Evolutionary conservation across 306 rosid species (phyloP).

Genomic region (Dryas drummondii): DNA sequence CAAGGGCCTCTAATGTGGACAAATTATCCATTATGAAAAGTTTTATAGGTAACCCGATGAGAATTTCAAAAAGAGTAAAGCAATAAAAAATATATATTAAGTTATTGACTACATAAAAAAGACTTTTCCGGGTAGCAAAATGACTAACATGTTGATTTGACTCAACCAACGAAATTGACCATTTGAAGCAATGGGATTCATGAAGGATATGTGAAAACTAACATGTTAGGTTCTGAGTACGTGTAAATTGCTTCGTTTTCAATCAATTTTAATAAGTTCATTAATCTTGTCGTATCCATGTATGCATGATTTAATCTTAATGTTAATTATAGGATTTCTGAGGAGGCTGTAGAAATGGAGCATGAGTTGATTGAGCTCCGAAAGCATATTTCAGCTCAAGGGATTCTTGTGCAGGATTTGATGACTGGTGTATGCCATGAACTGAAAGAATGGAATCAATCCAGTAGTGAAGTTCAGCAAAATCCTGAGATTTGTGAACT

Average conservation of each 20-base stretch:
- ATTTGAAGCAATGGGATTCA: background rate
- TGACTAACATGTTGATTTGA: background rate
- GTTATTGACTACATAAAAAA: background rate
- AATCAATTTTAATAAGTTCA: background rate
- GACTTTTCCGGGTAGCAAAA: background rate
- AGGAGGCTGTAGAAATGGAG: conserved; percentile 92
- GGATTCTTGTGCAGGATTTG: conserved; percentile 92
- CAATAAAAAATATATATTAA: background rate
- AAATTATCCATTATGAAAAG: background rate
- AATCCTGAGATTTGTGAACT: conserved; percentile 47
- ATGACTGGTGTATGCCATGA: conserved; percentile 90
- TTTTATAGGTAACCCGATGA: background rate
- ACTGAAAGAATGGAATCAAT: conserved; percentile 73
- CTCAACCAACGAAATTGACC: background rate
- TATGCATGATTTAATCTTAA: conserved; percentile 20
- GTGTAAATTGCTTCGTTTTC: background rate
- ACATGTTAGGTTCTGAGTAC: background rate
- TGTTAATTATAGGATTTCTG: conserved; percentile 71
- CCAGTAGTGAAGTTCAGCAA: conserved; percentile 39
- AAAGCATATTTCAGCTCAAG: conserved; percentile 85
- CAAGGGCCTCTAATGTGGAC: background rate
- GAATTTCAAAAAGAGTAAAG: background rate
- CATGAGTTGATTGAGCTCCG: conserved; percentile 86
- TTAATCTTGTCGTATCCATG: background rate
- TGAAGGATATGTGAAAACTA: background rate